These are phyloP conservation scores for Camelina sativa DNA, from an alignment of 345 rosid species.

Conservation along the genomic window DNA sequence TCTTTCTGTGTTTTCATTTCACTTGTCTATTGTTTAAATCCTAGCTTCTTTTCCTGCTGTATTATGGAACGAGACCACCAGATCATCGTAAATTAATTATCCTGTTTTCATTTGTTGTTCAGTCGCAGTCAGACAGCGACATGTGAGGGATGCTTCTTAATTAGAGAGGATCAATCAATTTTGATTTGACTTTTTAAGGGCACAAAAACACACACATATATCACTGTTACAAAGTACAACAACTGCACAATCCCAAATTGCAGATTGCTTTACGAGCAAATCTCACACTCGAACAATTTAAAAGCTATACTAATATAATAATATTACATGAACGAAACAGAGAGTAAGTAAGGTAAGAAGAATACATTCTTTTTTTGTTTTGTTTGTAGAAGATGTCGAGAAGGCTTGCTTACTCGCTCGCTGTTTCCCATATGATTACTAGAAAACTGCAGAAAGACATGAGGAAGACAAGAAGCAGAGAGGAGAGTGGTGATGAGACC, in stretches of 20 bases:
- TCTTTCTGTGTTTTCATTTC: background rate
- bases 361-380: background rate
- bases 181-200: conserved; percentile 4
- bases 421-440: conserved; percentile 3
- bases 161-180: too few relatives aligned
- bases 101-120: conserved; percentile 5
- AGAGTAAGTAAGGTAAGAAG: background rate
- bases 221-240: conserved; percentile 37
- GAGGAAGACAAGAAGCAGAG: conserved; percentile 43
- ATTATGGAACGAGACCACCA: background rate
- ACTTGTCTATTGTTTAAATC: background rate
- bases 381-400: background rate
- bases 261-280: conserved; percentile 23
- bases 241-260: conserved; percentile 18
- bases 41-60: background rate
- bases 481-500: conserved; percentile 29
- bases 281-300: conserved; percentile 19
- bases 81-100: background rate
- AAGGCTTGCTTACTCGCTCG: background rate
- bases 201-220: conserved; percentile 16
- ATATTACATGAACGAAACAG: conserved; percentile 1
- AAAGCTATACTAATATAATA: background rate
- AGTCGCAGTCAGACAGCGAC: conserved; percentile 26
- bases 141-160: conserved; percentile 15
- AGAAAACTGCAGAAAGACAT: conserved; percentile 32